A percentile compares a stretch with the other conserved stretches of the same genome.
These are phyloP conservation scores for rapeseed (Brassica napus) DNA, from an alignment of 345 rosid genomes.

Conservation along the genomic window Da-Ae NC_063452.1:11515001-11515500, in stretches of 20 bases:
- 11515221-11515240: slow-evolving; percentile 47
- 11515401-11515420: slow-evolving; percentile 75
- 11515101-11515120: slow-evolving; percentile 53
- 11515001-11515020: slow-evolving; percentile 21
- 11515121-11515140: slow-evolving; percentile 51
- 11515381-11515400: slow-evolving; percentile 73
- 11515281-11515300: slow-evolving; percentile 49
- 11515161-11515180: slow-evolving; percentile 41
- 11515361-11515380: slow-evolving; percentile 65
- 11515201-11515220: slow-evolving; percentile 64
- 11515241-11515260: slow-evolving; percentile 56
- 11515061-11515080: slow-evolving; percentile 55
- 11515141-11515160: slow-evolving; percentile 45
- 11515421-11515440: slow-evolving; percentile 75
- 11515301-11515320: slow-evolving; percentile 65
- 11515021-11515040: slow-evolving; percentile 27
- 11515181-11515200: slow-evolving; percentile 51
- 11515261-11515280: slow-evolving; percentile 66
- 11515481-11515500: slow-evolving; percentile 45
- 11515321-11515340: slow-evolving; percentile 62
- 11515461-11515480: slow-evolving; percentile 61
- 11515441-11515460: slow-evolving; percentile 61
- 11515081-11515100: slow-evolving; percentile 53
- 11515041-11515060: slow-evolving; percentile 33
- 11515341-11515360: slow-evolving; percentile 63